Conservation (phyloP, 768 basidiomycete species). For the Boletus sp. region DNA sequence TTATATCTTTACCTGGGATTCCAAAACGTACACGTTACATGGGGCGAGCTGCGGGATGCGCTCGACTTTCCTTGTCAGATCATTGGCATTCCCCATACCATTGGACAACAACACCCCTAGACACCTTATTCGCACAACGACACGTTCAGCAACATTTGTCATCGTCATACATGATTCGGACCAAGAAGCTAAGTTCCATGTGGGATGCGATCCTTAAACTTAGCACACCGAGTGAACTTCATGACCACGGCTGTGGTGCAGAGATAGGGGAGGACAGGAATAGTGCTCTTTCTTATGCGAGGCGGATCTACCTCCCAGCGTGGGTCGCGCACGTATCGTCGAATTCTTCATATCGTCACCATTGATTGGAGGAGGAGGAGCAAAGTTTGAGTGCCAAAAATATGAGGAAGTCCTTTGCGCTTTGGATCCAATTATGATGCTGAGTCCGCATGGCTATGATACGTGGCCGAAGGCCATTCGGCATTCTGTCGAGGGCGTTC, state of each 20-base stretch:
- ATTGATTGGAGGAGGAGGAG: neutral
- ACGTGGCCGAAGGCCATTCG: neutral
- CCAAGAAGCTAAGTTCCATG: neutral
- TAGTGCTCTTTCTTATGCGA: neutral
- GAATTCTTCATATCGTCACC: neutral
- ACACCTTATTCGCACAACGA: constrained; percentile 1
- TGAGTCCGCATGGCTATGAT: neutral
- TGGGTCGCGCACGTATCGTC: neutral
- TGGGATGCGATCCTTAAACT: neutral
- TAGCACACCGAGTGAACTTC: neutral
- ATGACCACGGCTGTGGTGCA: neutral
- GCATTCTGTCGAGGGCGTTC: neutral
- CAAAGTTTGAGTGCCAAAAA: neutral
- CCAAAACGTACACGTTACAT: too few relatives aligned
- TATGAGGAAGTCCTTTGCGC: neutral
- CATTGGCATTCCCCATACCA: too few relatives aligned
- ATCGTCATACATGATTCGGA: neutral
- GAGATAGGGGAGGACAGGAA: neutral
- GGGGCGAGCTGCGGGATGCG: too few relatives aligned
- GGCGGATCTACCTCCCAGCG: neutral
- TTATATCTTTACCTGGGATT: neutral
- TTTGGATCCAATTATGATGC: neutral
- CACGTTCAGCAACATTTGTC: neutral
- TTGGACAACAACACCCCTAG: too few relatives aligned
- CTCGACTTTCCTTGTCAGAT: too few relatives aligned